Percentiles rank a stretch among this genome's conserved stretches.
phyloP scores from a whole-genome alignment of 495 filamentous ascomycete genomes.

The Tricharina praecox region DNA sequence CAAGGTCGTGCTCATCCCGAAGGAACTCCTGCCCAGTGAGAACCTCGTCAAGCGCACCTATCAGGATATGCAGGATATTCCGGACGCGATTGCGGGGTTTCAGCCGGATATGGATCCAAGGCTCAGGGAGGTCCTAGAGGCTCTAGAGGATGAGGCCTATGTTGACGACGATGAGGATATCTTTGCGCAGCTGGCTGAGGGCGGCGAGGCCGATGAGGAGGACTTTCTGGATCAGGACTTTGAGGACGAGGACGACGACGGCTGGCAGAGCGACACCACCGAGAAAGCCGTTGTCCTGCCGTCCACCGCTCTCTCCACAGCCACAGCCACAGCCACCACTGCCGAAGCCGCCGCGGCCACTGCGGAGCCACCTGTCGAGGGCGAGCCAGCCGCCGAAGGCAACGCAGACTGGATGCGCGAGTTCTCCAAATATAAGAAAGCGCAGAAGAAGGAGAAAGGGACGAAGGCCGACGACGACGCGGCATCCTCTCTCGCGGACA shows the following conservation, averaged over 20 bases:
- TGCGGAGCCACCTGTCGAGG: neutral
- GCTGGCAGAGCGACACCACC: constrained; percentile 90
- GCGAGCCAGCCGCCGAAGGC: constrained; percentile 14
- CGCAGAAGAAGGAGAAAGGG: constrained; percentile 40
- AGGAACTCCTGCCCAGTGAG: constrained; percentile 52
- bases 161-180: constrained; percentile 79
- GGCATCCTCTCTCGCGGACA: constrained; percentile 15
- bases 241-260: constrained; percentile 49
- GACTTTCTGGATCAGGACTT: constrained; percentile 47
- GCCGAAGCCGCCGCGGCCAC: neutral
- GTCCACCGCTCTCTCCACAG: neutral
- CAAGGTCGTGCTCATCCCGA: constrained; percentile 40
- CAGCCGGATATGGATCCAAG: constrained; percentile 97
- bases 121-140: constrained; percentile 79
- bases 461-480: constrained; percentile 8
- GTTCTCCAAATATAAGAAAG: constrained; percentile 78
- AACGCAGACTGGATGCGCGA: constrained; percentile 61
- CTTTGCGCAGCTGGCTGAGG: constrained; percentile 60
- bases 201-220: constrained; percentile 50
- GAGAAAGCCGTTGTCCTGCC: constrained; percentile 43
- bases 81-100: constrained; percentile 79
- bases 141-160: constrained; percentile 88
- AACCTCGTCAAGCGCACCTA: constrained; percentile 59
- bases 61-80: constrained; percentile 84
- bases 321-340: neutral